phyloP scores from a whole-genome alignment of 805 yeast genomes.

The Wickerhamomyces bovis region DNA sequence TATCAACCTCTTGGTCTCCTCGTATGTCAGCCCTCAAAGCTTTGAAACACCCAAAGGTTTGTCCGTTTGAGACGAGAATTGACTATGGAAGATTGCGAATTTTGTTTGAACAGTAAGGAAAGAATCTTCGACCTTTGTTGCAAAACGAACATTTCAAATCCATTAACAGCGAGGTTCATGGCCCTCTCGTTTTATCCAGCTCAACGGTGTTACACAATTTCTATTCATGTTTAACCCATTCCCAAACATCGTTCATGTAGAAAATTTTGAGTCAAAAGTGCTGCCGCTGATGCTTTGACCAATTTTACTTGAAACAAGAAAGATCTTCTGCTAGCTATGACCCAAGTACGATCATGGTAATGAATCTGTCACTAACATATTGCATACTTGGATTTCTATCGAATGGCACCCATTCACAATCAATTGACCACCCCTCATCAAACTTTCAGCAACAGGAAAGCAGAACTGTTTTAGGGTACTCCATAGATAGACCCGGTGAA shows the following conservation, averaged over 20 bases:
- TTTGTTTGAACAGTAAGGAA: too few relatives aligned
- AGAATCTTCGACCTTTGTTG: neutral
- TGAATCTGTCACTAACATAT: neutral
- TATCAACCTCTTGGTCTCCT: neutral
- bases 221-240: neutral
- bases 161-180: too few relatives aligned
- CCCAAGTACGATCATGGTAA: neutral
- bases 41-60: neutral
- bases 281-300: neutral
- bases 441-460: neutral
- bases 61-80: too few relatives aligned
- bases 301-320: neutral
- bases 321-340: too few relatives aligned
- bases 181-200: too few relatives aligned
- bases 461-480: neutral
- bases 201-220: neutral
- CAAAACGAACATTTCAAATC: neutral
- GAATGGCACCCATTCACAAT: neutral
- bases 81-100: too few relatives aligned
- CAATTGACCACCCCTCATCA: neutral
- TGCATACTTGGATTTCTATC: neutral
- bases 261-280: neutral
- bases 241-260: neutral
- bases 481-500: too few relatives aligned
- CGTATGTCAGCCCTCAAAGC: neutral